phyloP scores from a whole-genome alignment of 768 basidiomycete genomes.

The Amyloporia xantha region DNA sequence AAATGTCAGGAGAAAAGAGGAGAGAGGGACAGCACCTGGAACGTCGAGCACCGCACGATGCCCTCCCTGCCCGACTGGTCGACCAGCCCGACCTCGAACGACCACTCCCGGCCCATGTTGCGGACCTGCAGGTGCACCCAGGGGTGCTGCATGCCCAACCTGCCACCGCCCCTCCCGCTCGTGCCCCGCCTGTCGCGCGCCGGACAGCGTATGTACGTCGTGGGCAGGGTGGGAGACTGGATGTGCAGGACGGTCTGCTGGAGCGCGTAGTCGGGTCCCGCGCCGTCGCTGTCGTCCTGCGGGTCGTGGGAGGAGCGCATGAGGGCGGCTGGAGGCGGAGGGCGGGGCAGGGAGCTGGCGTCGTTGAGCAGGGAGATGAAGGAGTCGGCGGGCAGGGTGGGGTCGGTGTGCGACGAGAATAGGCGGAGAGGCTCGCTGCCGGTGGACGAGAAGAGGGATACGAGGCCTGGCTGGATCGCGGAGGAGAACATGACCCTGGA shows the following conservation, averaged over 20 bases:
- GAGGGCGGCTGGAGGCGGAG: slow-evolving; percentile 38
- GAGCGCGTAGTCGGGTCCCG: slow-evolving; percentile 31
- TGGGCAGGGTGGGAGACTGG: slow-evolving; percentile 67
- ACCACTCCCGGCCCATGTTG: slow-evolving; percentile 60
- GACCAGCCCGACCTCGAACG: slow-evolving; percentile 68
- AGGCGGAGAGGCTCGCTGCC: slow-evolving; percentile 53
- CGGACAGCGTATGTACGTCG: slow-evolving; percentile 64
- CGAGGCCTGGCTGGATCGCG: slow-evolving; percentile 42
- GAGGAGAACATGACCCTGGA: slow-evolving; percentile 13
- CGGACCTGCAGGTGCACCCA: slow-evolving; percentile 77
- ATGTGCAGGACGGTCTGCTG: slow-evolving; percentile 71
- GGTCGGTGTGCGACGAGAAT: slow-evolving; percentile 45
- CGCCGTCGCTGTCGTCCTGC: slow-evolving; percentile 18
- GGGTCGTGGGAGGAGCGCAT: slow-evolving; percentile 32
- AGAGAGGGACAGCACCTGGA: slow-evolving; percentile 49
- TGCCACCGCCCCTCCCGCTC: slow-evolving; percentile 8
- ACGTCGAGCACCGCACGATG: slow-evolving; percentile 64
- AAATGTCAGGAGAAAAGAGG: no score
- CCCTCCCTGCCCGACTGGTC: slow-evolving; percentile 57
- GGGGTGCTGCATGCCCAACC: slow-evolving; percentile 55
- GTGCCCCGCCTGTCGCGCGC: slow-evolving; percentile 14
- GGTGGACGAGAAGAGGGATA: slow-evolving; percentile 77
- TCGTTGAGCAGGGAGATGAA: slow-evolving; percentile 62
- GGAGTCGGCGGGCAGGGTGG: slow-evolving; percentile 50
- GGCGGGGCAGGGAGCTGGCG: slow-evolving; percentile 39